These are phyloP conservation scores for Spergularia bocconei DNA, from an alignment of 148 eudicot species.

Conservation along the genomic window DNA sequence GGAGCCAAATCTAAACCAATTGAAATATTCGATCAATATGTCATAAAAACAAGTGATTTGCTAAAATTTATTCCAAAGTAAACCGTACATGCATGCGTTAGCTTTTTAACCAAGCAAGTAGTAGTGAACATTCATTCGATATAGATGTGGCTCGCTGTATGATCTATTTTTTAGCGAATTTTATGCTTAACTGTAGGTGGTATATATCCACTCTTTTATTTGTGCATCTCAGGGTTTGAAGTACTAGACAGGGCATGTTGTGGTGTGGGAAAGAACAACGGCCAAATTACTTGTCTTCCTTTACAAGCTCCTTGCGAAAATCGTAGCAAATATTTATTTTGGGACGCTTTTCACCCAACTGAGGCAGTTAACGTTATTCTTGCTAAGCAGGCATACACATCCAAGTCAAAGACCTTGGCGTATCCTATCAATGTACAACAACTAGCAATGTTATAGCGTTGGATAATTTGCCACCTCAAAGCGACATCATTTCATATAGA, in stretches of 20 bases:
- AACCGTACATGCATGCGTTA: too few relatives aligned
- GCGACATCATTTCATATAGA: too few relatives aligned
- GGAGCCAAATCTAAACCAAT: too few relatives aligned
- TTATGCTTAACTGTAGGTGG: neutral
- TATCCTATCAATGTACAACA: conserved; percentile 66
- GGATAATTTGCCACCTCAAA: too few relatives aligned
- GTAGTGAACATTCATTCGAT: too few relatives aligned
- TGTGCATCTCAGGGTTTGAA: conserved; percentile 49
- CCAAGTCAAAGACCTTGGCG: conserved; percentile 37
- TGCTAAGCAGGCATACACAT: conserved; percentile 49
- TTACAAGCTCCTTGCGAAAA: conserved; percentile 59
- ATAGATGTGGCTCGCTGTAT: too few relatives aligned
- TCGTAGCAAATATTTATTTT: conserved; percentile 61
- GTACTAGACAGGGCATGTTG: conserved; percentile 73
- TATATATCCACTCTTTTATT: neutral
- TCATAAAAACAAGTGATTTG: too few relatives aligned
- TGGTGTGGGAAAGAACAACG: conserved; percentile 87
- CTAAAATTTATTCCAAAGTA: too few relatives aligned
- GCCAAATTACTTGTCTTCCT: conserved; percentile 84
- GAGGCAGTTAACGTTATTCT: conserved; percentile 54
- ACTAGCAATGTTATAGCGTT: conserved; percentile 43
- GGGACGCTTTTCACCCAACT: conserved; percentile 89
- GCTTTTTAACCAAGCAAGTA: too few relatives aligned
- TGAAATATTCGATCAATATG: too few relatives aligned
- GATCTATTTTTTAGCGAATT: too few relatives aligned